Percentiles rank a stretch among this genome's conserved stretches.
These are phyloP conservation scores for Pleurotus ostreatus DNA, from an alignment of 768 basidiomycete species.

Conservation along the genomic window DNA sequence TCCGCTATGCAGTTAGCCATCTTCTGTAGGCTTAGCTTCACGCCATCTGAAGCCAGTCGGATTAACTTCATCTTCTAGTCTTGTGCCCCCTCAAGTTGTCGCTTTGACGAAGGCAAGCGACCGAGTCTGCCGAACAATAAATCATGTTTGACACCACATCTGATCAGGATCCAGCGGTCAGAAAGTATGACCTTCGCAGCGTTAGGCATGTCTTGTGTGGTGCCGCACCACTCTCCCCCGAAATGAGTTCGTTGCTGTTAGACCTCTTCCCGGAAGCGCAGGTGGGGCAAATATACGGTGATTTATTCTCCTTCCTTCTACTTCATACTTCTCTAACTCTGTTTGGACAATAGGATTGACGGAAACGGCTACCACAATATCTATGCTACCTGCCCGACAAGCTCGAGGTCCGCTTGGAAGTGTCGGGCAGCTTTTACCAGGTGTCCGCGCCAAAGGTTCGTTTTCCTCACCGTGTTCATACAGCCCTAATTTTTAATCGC, in stretches of 20 bases:
- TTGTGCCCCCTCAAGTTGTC: slow-evolving; percentile 48
- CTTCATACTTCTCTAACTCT: neutral
- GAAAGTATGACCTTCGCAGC: slow-evolving; percentile 35
- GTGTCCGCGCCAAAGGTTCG: slow-evolving; percentile 4
- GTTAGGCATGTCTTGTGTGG: slow-evolving; percentile 42
- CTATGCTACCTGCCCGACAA: slow-evolving; percentile 41
- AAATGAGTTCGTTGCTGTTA: slow-evolving; percentile 42
- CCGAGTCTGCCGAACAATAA: slow-evolving; percentile 35
- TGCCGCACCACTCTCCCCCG: slow-evolving; percentile 54
- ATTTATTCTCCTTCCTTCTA: slow-evolving; percentile 6
- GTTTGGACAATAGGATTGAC: slow-evolving; percentile 19
- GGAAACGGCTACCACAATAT: slow-evolving; percentile 39
- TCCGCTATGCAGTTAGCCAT: slow-evolving; percentile 41
- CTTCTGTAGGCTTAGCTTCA: slow-evolving; percentile 29
- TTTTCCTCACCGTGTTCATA: slow-evolving; percentile 4
- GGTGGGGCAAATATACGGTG: slow-evolving; percentile 65
- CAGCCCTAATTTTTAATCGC: neutral
- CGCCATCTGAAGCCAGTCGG: slow-evolving; percentile 24
- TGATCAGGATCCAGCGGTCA: slow-evolving; percentile 38
- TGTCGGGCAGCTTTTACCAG: slow-evolving; percentile 13
- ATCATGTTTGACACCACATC: slow-evolving; percentile 12
- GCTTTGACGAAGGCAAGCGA: slow-evolving; percentile 45
- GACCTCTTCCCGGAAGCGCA: slow-evolving; percentile 43
- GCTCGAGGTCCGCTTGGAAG: slow-evolving; percentile 35
- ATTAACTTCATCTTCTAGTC: slow-evolving; percentile 17